Evolutionary conservation across 371 early-diverging fungal species (phyloP).

Genomic region (Mucor velutinosus): DNA sequence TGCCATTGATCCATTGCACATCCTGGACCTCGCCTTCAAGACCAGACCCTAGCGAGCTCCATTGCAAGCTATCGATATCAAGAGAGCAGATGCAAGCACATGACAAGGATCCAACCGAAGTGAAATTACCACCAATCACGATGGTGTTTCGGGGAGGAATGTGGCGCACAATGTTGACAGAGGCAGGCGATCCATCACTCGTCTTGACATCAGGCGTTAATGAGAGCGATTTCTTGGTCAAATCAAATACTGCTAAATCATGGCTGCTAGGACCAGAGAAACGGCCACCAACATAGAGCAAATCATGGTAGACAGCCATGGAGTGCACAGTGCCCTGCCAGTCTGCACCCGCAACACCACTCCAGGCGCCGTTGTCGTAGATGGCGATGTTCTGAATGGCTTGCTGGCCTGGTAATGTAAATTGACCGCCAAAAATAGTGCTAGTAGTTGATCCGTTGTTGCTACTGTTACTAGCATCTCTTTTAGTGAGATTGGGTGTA

Average conservation of each 20-base stretch:
- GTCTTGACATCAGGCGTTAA: constrained; percentile 30
- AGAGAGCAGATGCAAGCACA: constrained; percentile 54
- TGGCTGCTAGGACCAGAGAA: constrained; percentile 27
- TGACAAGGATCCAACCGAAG: constrained; percentile 43
- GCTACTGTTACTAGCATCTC: constrained; percentile 4
- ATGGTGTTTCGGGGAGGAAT: constrained; percentile 29
- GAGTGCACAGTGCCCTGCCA: constrained; percentile 42
- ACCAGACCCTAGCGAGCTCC: constrained; percentile 44
- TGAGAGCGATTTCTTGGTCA: constrained; percentile 15
- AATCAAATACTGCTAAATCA: constrained; percentile 37
- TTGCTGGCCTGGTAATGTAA: constrained; percentile 18
- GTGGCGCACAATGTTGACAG: constrained; percentile 47
- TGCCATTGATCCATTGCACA: constrained; percentile 51
- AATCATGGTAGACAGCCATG: constrained; percentile 36
- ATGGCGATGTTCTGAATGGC: constrained; percentile 48
- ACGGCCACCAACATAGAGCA: constrained; percentile 57
- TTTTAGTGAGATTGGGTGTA: not conserved
- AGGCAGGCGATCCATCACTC: constrained; percentile 30
- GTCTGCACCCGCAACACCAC: constrained; percentile 36
- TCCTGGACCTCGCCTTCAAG: constrained; percentile 51
- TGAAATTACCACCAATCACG: constrained; percentile 61
- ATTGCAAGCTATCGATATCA: constrained; percentile 33
- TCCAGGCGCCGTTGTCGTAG: constrained; percentile 42
- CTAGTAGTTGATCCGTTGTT: no score
- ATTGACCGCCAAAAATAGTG: constrained; percentile 47